phyloP scores from a whole-genome alignment of 2,329 filamentous ascomycete species.

The Colletotrichum endophyticum region DNA sequence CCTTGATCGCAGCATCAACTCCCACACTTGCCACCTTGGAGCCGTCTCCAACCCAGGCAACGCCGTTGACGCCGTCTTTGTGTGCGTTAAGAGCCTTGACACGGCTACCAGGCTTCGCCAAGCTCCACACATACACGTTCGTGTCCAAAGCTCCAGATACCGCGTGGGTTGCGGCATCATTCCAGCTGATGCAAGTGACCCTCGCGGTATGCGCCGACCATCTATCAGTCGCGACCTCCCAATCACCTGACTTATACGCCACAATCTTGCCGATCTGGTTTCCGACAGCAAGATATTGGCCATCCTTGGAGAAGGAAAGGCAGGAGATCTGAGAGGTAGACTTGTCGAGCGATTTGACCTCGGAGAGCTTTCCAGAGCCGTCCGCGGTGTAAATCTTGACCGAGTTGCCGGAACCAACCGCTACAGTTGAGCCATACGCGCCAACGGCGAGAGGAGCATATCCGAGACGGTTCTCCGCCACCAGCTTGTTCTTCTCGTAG shows the following conservation, averaged over 20 bases:
- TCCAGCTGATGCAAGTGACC: slow-evolving; percentile 73
- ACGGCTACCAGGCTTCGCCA: slow-evolving; percentile 81
- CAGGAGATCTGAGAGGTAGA: slow-evolving; percentile 76
- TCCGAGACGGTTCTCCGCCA: slow-evolving; percentile 62
- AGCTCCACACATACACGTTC: slow-evolving; percentile 90
- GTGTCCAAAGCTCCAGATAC: slow-evolving; percentile 89
- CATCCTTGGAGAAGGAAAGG: slow-evolving; percentile 82
- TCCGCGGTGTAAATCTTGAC: slow-evolving; percentile 76
- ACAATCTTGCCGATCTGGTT: slow-evolving; percentile 87
- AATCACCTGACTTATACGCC: slow-evolving; percentile 70
- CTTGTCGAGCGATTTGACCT: slow-evolving; percentile 64
- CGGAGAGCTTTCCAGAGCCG: slow-evolving; percentile 59
- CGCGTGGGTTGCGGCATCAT: slow-evolving; percentile 75
- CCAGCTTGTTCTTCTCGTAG: slow-evolving; percentile 66
- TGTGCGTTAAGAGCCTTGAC: slow-evolving; percentile 88
- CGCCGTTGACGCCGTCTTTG: slow-evolving; percentile 92
- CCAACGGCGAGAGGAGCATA: slow-evolving; percentile 76
- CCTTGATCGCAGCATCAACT: slow-evolving; percentile 88
- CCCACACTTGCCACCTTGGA: slow-evolving; percentile 77
- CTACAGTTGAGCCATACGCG: slow-evolving; percentile 69
- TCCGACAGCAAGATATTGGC: slow-evolving; percentile 80
- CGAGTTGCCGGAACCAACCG: slow-evolving; percentile 76
- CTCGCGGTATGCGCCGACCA: slow-evolving; percentile 67
- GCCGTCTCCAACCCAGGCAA: slow-evolving; percentile 75
- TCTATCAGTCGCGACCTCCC: slow-evolving; percentile 78